A percentile compares a stretch with the other conserved stretches of the same genome.
These are phyloP conservation scores for Hibiscus trionum DNA, from an alignment of 345 rosid species.

Conservation along the genomic window DNA sequence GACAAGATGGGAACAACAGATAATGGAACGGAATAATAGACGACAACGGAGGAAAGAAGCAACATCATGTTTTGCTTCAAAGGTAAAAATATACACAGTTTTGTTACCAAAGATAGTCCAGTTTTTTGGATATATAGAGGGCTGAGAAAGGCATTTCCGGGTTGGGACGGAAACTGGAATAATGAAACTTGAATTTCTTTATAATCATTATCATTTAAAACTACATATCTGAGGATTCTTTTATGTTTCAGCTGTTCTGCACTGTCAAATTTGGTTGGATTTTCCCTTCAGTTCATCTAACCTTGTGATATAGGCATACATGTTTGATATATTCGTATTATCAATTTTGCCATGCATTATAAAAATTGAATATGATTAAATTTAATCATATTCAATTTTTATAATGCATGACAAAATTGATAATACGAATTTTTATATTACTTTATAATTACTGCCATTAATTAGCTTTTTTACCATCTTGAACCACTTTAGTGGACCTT, in stretches of 20 bases:
- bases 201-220: neutral
- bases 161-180: neutral
- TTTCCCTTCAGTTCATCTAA: neutral
- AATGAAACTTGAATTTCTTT: neutral
- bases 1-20: neutral
- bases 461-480: too few relatives aligned
- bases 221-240: neutral
- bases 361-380: too few relatives aligned
- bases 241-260: neutral
- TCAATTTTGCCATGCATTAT: neutral
- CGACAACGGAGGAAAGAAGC: neutral
- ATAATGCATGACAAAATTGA: too few relatives aligned
- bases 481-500: too few relatives aligned
- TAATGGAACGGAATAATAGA: neutral
- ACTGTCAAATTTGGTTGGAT: neutral
- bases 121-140: neutral
- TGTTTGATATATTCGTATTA: neutral
- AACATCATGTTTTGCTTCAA: neutral
- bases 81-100: neutral
- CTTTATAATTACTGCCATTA: too few relatives aligned
- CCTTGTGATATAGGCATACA: neutral
- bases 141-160: neutral
- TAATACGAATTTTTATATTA: too few relatives aligned
- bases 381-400: too few relatives aligned
- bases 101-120: neutral